A percentile compares a stretch with the other conserved stretches of the same genome.
phyloP scores from a whole-genome alignment of 148 eudicot species.

The Vaccinium darrowii region DNA sequence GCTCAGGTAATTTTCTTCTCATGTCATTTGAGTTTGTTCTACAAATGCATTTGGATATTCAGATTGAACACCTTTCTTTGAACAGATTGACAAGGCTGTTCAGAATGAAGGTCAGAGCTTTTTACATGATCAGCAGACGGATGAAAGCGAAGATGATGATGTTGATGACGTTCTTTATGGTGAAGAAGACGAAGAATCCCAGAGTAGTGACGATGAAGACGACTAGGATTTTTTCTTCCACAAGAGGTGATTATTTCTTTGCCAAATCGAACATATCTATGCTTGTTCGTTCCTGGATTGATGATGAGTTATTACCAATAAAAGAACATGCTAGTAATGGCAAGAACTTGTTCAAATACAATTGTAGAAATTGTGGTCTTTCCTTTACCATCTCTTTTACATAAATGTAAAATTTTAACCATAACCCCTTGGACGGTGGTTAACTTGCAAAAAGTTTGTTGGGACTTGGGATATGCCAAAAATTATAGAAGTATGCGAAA shows the following conservation, averaged over 20 bases:
- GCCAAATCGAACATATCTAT: background rate
- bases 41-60: background rate
- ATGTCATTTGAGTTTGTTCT: background rate
- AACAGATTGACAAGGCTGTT: constrained; percentile 73
- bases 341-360: background rate
- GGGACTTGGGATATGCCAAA: background rate
- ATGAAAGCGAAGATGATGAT: constrained; percentile 72
- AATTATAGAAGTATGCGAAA: background rate
- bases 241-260: constrained; percentile 8
- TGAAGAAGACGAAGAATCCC: constrained; percentile 57
- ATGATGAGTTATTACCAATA: background rate
- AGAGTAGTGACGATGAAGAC: constrained; percentile 52
- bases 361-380: background rate
- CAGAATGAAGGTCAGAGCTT: constrained; percentile 39
- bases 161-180: constrained; percentile 70
- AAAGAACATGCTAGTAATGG: background rate
- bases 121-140: constrained; percentile 27
- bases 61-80: constrained; percentile 3
- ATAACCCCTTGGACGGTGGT: background rate
- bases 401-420: background rate
- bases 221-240: constrained; percentile 26
- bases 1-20: constrained; percentile 62
- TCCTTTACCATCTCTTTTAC: background rate
- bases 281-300: background rate
- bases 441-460: background rate